Base-by-base conservation (phyloP, 2,329 filamentous ascomycete genomes). In the Chrysoporthe deuterocubensis region DNA sequence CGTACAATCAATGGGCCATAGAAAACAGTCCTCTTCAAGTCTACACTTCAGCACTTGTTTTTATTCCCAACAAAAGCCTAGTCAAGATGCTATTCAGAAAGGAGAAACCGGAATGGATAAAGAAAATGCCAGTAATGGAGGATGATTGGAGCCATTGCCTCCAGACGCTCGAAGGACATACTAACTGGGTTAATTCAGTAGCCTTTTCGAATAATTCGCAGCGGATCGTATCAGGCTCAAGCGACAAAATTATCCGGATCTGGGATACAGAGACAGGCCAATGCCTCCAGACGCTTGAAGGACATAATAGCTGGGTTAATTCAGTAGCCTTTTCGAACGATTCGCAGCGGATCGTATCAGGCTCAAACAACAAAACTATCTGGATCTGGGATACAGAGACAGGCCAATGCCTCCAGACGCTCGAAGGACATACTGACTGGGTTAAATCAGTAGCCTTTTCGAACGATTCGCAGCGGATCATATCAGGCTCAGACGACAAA, bases 1-100 rank as follows among this genome's bases (percentile, higher is more conserved):
- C 72, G 7, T 66, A 69, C 69, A 66, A 70, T 65, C 73, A 71
- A 70, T 65, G 64, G 57, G 60, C 73, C 1, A 68, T 74, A n/a
- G 63, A 67, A 21, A 66, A 44, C 11, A 52, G 64, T 3, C 71
- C 71, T 1, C 70, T 71, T 1, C 70, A 73, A 48, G 40, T 61
- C 9, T 73, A 73, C 52, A 42, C 46, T 6, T 72, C 69, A 21
- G 67, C 57, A 13, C 70, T 73, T 21, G 44, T 71, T 7, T 74
- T 73, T 52, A 70, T 67, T 21, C 70, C 71, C 2, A 34, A 52
- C 0, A 18, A 44, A 5, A 70, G 69, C 32, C 1, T 71, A 2
- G 62, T 67, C 5, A 65, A 65, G 46, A n/a, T 46, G 5, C n/a
- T 67, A 16, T 73, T 72, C 2, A 7, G 9, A 9, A 18, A 13